Percentiles rank a stretch among this genome's conserved stretches.
Evolutionary conservation across 2,329 filamentous ascomycete genomes (phyloP).

Genomic region (Ophiocordyceps robertsii): DNA sequence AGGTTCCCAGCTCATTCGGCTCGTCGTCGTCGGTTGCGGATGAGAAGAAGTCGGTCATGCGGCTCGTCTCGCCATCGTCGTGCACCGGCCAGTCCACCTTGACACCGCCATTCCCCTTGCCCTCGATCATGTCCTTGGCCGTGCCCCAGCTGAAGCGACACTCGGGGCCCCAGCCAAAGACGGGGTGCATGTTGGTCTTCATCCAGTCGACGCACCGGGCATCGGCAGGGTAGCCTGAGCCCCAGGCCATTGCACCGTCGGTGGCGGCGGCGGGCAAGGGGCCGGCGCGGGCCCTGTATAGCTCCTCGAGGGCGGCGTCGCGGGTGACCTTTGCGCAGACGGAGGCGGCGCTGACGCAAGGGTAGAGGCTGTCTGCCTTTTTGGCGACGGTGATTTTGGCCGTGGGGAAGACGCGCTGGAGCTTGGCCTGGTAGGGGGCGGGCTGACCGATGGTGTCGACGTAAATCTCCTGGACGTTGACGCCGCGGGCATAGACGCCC

Average conservation of each 20-base stretch:
- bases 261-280: constrained; percentile 16
- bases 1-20: constrained; percentile 56
- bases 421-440: constrained; percentile 66
- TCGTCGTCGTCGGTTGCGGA: constrained; percentile 26
- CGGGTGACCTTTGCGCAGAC: constrained; percentile 94
- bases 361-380: constrained; percentile 87
- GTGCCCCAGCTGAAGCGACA: constrained; percentile 95
- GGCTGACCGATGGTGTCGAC: constrained; percentile 90
- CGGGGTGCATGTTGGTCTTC: constrained; percentile 71
- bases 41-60: constrained; percentile 65
- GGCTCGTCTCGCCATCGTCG: constrained; percentile 54
- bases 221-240: constrained; percentile 89
- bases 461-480: constrained; percentile 80
- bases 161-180: constrained; percentile 92
- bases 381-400: constrained; percentile 65
- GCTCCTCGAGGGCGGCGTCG: constrained; percentile 73
- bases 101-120: constrained; percentile 50
- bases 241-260: constrained; percentile 50
- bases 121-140: constrained; percentile 81
- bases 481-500: constrained; percentile 60
- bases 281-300: constrained; percentile 41
- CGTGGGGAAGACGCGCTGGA: constrained; percentile 74
- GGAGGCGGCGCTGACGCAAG: constrained; percentile 83
- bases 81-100: constrained; percentile 75
- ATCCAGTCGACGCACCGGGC: constrained; percentile 70